phyloP scores from a whole-genome alignment of 306 rosid genomes.

The Vicia villosa region DNA sequence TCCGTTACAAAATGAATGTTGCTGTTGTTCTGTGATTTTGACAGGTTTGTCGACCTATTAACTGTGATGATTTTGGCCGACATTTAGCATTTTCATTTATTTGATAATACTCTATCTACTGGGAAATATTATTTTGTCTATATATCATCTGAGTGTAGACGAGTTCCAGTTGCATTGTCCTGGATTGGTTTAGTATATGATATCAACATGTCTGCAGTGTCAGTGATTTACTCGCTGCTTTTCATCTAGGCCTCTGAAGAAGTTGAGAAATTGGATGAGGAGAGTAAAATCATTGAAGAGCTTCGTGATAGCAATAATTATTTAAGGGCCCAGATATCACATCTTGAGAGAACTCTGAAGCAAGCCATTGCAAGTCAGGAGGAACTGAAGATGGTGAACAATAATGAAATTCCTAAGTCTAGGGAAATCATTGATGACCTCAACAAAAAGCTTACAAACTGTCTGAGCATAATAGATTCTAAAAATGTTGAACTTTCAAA shows the following conservation, averaged over 20 bases:
- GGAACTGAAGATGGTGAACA: conserved; percentile 58
- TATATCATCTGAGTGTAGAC: conserved; percentile 17
- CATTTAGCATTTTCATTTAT: conserved; percentile 22
- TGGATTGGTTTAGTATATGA: conserved; percentile 4
- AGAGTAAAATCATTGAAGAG: conserved; percentile 80
- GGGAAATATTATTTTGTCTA: background rate
- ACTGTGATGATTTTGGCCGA: conserved; percentile 20
- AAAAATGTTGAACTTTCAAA: conserved; percentile 81
- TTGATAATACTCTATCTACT: background rate
- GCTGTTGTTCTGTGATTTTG: conserved; percentile 19
- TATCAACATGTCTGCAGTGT: conserved; percentile 22
- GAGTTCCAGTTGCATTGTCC: conserved; percentile 24
- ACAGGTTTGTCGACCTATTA: conserved; percentile 9
- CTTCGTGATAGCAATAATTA: conserved; percentile 64
- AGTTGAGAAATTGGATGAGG: conserved; percentile 95
- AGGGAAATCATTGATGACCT: conserved; percentile 75
- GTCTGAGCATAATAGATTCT: conserved; percentile 69
- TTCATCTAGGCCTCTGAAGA: conserved; percentile 80
- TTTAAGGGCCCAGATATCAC: conserved; percentile 60
- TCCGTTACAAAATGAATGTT: too few species aligned
- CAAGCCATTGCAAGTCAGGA: conserved; percentile 70
- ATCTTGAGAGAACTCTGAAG: conserved; percentile 78
- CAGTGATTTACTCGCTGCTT: conserved; percentile 29
- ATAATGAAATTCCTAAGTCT: conserved; percentile 60
- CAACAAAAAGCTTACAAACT: conserved; percentile 68